Conservation (phyloP, 2,329 filamentous ascomycete genomes). For the Dothistroma pini region DNA sequence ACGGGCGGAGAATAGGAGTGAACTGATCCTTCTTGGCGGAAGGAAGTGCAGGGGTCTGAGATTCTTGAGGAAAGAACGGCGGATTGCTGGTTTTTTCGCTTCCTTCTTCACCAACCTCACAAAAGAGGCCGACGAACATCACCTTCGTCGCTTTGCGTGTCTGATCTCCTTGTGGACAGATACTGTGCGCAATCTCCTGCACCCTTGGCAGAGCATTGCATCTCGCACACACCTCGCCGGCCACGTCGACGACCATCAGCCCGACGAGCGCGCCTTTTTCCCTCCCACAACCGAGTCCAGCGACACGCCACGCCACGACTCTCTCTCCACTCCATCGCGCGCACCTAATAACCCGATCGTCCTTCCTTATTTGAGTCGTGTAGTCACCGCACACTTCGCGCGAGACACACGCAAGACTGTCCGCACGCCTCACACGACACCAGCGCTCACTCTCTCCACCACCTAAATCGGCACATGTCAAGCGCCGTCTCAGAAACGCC, state of each 20-base stretch:
- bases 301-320: neutral
- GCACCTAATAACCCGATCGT: conserved; percentile 11
- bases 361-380: neutral
- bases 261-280: neutral
- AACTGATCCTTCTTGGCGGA: no score
- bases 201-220: conserved; percentile 1
- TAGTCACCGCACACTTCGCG: conserved; percentile 1
- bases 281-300: neutral
- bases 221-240: neutral
- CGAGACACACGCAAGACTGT: neutral
- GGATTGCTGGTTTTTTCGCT: neutral
- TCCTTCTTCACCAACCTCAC: neutral
- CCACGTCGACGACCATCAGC: conserved; percentile 3
- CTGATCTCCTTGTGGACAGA: conserved; percentile 6
- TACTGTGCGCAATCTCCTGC: neutral
- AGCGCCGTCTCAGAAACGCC: conserved; percentile 53
- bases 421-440: conserved; percentile 5
- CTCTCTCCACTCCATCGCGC: conserved; percentile 12
- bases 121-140: neutral
- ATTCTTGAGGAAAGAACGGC: neutral
- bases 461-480: conserved; percentile 53
- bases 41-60: no score
- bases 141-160: neutral
- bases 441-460: conserved; percentile 16
- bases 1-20: no score